phyloP scores from a whole-genome alignment of 2,329 filamentous ascomycete genomes.

The Hirsutella minnesotensis region DNA sequence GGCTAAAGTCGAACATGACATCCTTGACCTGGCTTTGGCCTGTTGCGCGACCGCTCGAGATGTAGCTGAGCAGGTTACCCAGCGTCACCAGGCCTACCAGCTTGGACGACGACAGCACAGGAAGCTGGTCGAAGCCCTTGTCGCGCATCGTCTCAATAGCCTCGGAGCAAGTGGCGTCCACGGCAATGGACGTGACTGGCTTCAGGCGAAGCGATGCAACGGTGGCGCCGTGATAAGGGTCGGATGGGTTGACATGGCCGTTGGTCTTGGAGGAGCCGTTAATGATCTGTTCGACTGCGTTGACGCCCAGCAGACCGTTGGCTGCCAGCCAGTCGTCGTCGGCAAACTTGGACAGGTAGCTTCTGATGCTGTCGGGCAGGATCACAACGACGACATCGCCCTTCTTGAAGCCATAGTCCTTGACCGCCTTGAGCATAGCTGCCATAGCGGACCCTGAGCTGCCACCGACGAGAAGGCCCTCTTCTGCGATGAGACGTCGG shows the following conservation, averaged over 20 bases:
- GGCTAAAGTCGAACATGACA: conserved; percentile 95
- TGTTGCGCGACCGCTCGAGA: conserved; percentile 70
- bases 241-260: conserved; percentile 30
- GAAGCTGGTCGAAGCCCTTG: conserved; percentile 94
- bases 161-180: conserved; percentile 61
- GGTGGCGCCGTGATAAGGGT: conserved; percentile 68
- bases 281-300: conserved; percentile 36
- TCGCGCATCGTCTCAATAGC: conserved; percentile 98
- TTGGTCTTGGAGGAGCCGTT: conserved; percentile 22
- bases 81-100: conserved; percentile 90
- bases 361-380: conserved; percentile 90
- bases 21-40: conserved; percentile 64
- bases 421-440: conserved; percentile 63
- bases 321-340: conserved; percentile 98
- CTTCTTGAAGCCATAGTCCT: conserved; percentile 65
- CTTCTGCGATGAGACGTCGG: conserved; percentile 82
- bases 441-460: conserved; percentile 88
- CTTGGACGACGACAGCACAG: conserved; percentile 62
- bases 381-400: conserved; percentile 85
- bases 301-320: conserved; percentile 73
- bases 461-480: conserved; percentile 86
- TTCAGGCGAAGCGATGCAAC: conserved; percentile 79
- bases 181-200: conserved; percentile 76
- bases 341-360: conserved; percentile 95
- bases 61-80: conserved; percentile 84